Percentiles rank a stretch among this genome's conserved stretches.
Conservation (phyloP, 1,139 yeast species). For the Nematodospora anomalae region DNA sequence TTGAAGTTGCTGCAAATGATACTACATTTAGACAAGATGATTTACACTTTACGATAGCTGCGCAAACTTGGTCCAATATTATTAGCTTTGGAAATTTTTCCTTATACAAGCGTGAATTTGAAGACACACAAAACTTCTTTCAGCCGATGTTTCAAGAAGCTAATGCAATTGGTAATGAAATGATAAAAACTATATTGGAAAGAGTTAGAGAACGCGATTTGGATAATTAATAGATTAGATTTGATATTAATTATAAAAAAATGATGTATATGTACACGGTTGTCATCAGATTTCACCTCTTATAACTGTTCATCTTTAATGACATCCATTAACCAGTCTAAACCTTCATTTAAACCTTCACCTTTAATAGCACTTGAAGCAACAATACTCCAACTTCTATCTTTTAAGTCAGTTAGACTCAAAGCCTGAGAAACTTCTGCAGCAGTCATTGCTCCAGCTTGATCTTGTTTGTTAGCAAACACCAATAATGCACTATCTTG, state of each 20-base stretch:
- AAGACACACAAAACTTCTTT: conserved; percentile 76
- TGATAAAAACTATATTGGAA: conserved; percentile 81
- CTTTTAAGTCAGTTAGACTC: conserved; percentile 83
- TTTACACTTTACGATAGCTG: conserved; percentile 79
- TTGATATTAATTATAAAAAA: too few species aligned
- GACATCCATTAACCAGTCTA: conserved; percentile 96
- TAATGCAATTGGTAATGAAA: conserved; percentile 86
- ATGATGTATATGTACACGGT: background rate
- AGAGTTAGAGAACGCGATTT: conserved; percentile 46
- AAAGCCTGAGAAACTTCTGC: conserved; percentile 92
- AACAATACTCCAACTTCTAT: conserved; percentile 96
- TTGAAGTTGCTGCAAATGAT: conserved; percentile 67
- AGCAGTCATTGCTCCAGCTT: conserved; percentile 91
- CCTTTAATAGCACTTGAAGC: conserved; percentile 96
- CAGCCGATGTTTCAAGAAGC: conserved; percentile 88
- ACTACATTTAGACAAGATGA: conserved; percentile 82
- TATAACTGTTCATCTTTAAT: conserved; percentile 86
- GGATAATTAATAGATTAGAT: background rate
- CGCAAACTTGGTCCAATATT: conserved; percentile 81
- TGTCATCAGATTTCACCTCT: conserved; percentile 4
- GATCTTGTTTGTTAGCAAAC: conserved; percentile 97
- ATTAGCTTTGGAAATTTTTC: conserved; percentile 77
- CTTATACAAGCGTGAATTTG: conserved; percentile 70
- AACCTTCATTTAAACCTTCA: conserved; percentile 92
- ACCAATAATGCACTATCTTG: conserved; percentile 87